Base-by-base conservation (phyloP, 2,329 filamentous ascomycete species). In the Calonectria montana region DNA sequence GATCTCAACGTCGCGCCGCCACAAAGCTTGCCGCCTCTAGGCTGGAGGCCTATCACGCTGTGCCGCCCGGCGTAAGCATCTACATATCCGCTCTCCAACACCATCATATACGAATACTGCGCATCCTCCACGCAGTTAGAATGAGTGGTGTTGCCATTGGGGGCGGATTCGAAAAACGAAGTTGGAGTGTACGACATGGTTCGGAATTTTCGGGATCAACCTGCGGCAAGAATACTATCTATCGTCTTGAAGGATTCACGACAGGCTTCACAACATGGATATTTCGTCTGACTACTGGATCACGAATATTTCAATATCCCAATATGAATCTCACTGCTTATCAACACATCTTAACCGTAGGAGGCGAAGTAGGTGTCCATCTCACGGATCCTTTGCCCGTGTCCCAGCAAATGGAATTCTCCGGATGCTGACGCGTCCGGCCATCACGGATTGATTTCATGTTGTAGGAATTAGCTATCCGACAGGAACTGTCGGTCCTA, bases 141-240 rank as follows among this genome's bases (percentile, higher is more conserved):
- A 53, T 61, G 35, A 41, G 16, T 43, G 21, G 21, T 61, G 31
- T 69, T 50, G 9, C 47, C 15, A 27, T 35, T 55, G 31, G 37
- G 35, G 10, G 23, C 29, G 41, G 6, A 59, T 61, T 15, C 47
- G n/a, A 21, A 63, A 6, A n/a, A n/a, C n/a, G n/a, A n/a, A 29
- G 25, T 27, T 43, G 21, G 35, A 29, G 39, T n/a, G 15, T 31
- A 45, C 21, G 55, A 45, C 45, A 69, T 68, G 68, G 68, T 62
- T 67, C 71, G 68, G 71, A 68, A 59, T 41, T 18, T 23, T 71
- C 71, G 71, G 71, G 71, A 73, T 68, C 53, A 57, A 62, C 18
- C 18, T 48, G 39, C 29, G 27, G 37, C 59, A 48, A 41, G 41
- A 63, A 65, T 48, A 37, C 59, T 16, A 43, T 65, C 59, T 55